Conservation (phyloP, 371 early-diverging fungal species). For the Actinomucor elegans region DNA sequence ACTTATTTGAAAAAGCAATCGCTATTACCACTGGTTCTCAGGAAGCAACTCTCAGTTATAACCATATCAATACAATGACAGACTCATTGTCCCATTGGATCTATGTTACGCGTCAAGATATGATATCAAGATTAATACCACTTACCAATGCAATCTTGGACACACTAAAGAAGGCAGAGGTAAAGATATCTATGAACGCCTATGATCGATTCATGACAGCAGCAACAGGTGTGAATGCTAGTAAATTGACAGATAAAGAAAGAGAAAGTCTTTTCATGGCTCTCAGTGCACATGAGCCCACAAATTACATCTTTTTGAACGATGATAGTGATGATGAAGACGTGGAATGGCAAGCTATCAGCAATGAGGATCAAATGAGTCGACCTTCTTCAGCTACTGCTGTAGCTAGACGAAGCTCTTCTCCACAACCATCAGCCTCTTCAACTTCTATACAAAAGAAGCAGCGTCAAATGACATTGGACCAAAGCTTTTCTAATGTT, state of each 20-base stretch:
- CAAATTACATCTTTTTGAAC: constrained; percentile 37
- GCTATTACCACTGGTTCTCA: not conserved
- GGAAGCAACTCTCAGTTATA: not conserved
- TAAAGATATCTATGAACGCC: constrained; percentile 35
- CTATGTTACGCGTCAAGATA: constrained; percentile 38
- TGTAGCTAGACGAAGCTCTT: not conserved
- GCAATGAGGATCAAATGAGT: too few species aligned
- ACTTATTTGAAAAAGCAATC: constrained; percentile 23
- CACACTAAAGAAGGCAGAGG: constrained; percentile 21
- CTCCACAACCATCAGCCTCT: not conserved
- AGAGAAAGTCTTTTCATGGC: constrained; percentile 32
- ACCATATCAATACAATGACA: constrained; percentile 14
- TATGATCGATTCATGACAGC: constrained; percentile 44
- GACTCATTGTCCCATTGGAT: constrained; percentile 49
- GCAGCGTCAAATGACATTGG: constrained; percentile 26
- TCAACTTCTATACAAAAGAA: not conserved
- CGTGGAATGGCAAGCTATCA: constrained; percentile 35
- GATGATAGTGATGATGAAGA: constrained; percentile 47
- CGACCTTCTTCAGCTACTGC: not conserved
- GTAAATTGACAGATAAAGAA: constrained; percentile 23
- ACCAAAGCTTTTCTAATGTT: constrained; percentile 25
- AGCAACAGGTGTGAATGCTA: constrained; percentile 34
- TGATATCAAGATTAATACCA: constrained; percentile 36
- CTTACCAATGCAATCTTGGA: constrained; percentile 23
- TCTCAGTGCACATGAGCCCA: constrained; percentile 41